Conservation (phyloP, 1,139 yeast genomes). For the Pichia sp. region DNA sequence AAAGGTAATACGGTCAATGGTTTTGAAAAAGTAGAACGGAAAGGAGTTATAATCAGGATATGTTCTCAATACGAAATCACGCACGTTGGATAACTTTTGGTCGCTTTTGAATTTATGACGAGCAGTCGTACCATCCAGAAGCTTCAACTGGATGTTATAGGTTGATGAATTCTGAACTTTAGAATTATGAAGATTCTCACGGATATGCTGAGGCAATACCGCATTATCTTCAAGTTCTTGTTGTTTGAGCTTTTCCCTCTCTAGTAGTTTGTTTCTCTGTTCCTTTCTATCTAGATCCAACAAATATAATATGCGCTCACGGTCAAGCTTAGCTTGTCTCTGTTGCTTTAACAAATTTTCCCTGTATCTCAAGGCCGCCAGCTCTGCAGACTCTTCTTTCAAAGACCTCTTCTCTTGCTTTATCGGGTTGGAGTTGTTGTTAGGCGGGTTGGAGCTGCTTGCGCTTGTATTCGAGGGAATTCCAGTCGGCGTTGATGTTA, state of each 20-base stretch:
- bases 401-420: conserved; percentile 22
- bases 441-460: background rate
- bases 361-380: conserved; percentile 38
- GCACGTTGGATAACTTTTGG: conserved; percentile 24
- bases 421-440: background rate
- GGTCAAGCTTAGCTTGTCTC: conserved; percentile 44
- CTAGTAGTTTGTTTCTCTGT: conserved; percentile 26
- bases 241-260: conserved; percentile 1
- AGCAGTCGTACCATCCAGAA: conserved; percentile 31
- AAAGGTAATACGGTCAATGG: conserved; percentile 31
- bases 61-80: conserved; percentile 25
- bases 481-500: background rate
- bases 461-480: background rate
- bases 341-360: conserved; percentile 39
- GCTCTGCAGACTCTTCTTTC: conserved; percentile 39
- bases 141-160: conserved; percentile 29
- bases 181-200: conserved; percentile 24
- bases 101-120: conserved; percentile 22
- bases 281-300: conserved; percentile 51
- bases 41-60: conserved; percentile 31
- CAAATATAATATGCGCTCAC: conserved; percentile 47
- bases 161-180: conserved; percentile 20
- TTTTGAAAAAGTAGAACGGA: conserved; percentile 32
- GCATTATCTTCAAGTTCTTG: background rate
- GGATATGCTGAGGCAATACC: conserved; percentile 8